phyloP scores from a whole-genome alignment of 805 yeast species.

The Candida ortonii region DNA sequence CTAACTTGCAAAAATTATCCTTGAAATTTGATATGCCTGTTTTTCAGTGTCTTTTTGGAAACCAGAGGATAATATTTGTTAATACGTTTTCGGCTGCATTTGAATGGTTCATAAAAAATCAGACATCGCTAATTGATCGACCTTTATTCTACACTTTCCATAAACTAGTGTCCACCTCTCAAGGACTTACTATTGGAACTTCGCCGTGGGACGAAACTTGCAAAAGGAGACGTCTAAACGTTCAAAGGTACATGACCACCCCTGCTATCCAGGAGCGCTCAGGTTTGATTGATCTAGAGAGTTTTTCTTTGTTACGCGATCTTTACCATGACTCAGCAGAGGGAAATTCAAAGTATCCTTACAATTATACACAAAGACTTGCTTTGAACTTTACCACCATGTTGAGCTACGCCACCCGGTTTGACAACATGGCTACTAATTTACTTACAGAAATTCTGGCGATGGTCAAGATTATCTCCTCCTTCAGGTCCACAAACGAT shows the following conservation, averaged over 20 bases:
- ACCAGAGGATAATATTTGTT: constrained; percentile 19
- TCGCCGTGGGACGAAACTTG: constrained; percentile 42
- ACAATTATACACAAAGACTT: constrained; percentile 33
- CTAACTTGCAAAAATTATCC: constrained; percentile 31
- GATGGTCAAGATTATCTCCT: constrained; percentile 31
- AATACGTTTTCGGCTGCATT: constrained; percentile 17
- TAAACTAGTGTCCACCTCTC: constrained; percentile 26
- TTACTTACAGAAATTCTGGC: constrained; percentile 30
- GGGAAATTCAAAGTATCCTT: constrained; percentile 21
- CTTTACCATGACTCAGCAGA: constrained; percentile 17
- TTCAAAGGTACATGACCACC: constrained; percentile 37
- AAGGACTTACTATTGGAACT: constrained; percentile 42
- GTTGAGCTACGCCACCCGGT: constrained; percentile 39
- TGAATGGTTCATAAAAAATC: constrained; percentile 25
- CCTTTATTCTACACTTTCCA: constrained; percentile 25
- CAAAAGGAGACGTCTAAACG: constrained; percentile 35
- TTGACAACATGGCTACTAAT: constrained; percentile 29
- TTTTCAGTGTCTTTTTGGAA: constrained; percentile 24
- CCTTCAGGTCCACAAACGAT: constrained; percentile 36
- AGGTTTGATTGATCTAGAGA: constrained; percentile 34
- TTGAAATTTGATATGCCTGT: constrained; percentile 28
- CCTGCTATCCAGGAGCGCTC: constrained; percentile 36
- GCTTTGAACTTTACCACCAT: constrained; percentile 39
- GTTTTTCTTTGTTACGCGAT: constrained; percentile 31
- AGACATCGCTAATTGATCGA: constrained; percentile 20